These are phyloP conservation scores for Arthrobotrys iridis DNA, from an alignment of 2,329 filamentous ascomycete genomes.

Conservation along the genomic window DNA sequence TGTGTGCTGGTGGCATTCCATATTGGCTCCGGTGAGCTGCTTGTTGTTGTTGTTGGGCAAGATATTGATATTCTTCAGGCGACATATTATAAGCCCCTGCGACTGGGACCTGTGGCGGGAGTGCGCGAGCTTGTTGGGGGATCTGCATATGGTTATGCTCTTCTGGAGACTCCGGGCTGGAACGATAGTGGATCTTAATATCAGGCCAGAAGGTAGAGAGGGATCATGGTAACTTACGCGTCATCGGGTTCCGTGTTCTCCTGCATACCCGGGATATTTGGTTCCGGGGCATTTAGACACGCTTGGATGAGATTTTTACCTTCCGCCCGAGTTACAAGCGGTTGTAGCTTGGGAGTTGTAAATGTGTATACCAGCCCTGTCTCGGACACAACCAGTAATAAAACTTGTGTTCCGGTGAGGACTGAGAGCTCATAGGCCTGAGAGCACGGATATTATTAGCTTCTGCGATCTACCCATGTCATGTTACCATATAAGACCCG, in stretches of 20 bases:
- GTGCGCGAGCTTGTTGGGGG: conserved; percentile 71
- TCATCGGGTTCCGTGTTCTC: conserved; percentile 76
- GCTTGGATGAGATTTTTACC: conserved; percentile 99
- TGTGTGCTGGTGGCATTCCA: conserved; percentile 77
- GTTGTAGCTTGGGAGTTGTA: conserved; percentile 97
- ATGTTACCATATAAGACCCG: too few relatives aligned
- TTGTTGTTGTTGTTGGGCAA: conserved; percentile 76
- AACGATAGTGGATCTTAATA: background rate
- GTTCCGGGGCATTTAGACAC: conserved; percentile 93
- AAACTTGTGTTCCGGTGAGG: conserved; percentile 95
- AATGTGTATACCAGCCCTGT: conserved; percentile 98
- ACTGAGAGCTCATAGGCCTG: conserved; percentile 98
- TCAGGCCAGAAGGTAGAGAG: background rate
- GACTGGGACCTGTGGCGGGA: conserved; percentile 69
- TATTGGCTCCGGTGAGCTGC: conserved; percentile 56
- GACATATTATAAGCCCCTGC: conserved; percentile 71
- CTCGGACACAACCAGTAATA: conserved; percentile 95
- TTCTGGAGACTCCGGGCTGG: conserved; percentile 85
- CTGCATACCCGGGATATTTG: conserved; percentile 77
- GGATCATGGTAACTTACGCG: conserved; percentile 52
- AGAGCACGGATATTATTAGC: too few relatives aligned
- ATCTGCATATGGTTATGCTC: conserved; percentile 82
- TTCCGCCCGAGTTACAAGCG: conserved; percentile 96
- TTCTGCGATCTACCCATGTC: too few relatives aligned
- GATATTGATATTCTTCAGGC: conserved; percentile 76